Evolutionary conservation across 192 early-diverging fungal genomes (phyloP), one percentile per base, ranked within the genome.

Genomic region (Rhizoclosmatium sp.): DNA sequence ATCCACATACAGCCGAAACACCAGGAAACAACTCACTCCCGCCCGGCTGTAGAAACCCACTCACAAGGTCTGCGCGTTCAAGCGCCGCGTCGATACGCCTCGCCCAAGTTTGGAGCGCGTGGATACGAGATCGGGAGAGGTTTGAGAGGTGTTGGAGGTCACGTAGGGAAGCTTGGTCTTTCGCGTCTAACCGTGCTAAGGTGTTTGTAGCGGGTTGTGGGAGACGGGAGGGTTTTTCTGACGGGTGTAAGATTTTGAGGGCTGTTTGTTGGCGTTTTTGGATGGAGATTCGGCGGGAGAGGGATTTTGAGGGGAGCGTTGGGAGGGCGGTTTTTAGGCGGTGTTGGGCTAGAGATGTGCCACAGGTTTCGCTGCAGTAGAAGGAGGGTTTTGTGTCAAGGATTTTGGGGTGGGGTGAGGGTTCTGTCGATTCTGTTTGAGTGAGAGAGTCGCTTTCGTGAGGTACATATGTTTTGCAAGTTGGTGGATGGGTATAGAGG

Each of bases 301-400:
- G 23, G 9, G 41, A 7, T 54, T 54, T 54, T 7, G 51, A 54
- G 16, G 51, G 51, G 16, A 54, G 5, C 0, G 5, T 54, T 54
- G 51, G 23, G 46, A 47, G 42, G 48, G 68, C 68, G 10, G 68
- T 23, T 12, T n/a, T 19, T 19, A 72, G 44, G 21, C 70, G 70
- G 42, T 58, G 44, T 16, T 16, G n/a, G 9, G 70, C 70, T 58
- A 72, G 70, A 9, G 49, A 58, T 7, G 56, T 5, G 23, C 70
- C 70, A 47, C 70, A 72, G 2, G 49, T 45, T 59, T 72, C 70
- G 14, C 49, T 58, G 70, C 70, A 72, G 39, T 72, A 58, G 70
- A 58, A 72, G 14, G 9, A 5, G 7, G 67, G 67, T 7, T 23
- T 16, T 10, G n/a, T 44, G 9, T 69, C 67, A 9, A 72, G 54